A percentile compares a stretch with the other conserved stretches of the same genome.
These are phyloP conservation scores for Coriaria nepalensis DNA, from an alignment of 306 rosid species.

Conservation along the genomic window DNA sequence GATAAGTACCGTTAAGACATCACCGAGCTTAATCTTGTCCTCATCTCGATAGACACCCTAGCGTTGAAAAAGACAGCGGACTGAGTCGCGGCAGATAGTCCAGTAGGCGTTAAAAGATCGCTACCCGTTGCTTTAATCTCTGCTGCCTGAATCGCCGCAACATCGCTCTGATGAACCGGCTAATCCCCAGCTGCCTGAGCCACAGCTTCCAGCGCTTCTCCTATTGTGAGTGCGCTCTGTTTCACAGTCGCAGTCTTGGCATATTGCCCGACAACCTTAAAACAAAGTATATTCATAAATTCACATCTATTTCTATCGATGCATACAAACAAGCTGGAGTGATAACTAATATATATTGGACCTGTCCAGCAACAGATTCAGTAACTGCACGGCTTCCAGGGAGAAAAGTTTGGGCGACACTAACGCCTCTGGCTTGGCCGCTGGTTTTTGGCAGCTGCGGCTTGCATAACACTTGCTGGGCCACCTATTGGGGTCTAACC, in stretches of 20 bases:
- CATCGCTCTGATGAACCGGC: constrained; percentile 50
- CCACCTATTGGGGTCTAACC: constrained; percentile 52
- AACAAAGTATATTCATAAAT: neutral
- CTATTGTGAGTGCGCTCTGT: constrained; percentile 39
- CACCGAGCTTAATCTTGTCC: constrained; percentile 44
- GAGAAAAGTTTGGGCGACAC: constrained; percentile 28
- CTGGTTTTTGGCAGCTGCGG: constrained; percentile 51
- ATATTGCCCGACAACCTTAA: constrained; percentile 47
- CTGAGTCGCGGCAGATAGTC: constrained; percentile 45
- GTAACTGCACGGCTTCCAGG: constrained; percentile 50
- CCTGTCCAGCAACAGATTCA: constrained; percentile 68
- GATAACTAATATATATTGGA: neutral
- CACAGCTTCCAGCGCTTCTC: constrained; percentile 70
- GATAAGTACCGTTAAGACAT: constrained; percentile 23
- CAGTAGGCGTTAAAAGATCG: constrained; percentile 31
- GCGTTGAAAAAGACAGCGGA: constrained; percentile 48
- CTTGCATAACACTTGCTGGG: constrained; percentile 45
- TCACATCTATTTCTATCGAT: neutral
- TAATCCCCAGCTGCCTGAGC: constrained; percentile 32
- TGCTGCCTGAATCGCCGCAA: constrained; percentile 58
- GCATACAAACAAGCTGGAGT: neutral
- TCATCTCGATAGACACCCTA: constrained; percentile 12
- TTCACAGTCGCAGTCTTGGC: constrained; percentile 20
- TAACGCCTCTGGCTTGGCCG: constrained; percentile 34
- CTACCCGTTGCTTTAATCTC: constrained; percentile 51